These are phyloP conservation scores for Osmanthus fragrans DNA, from an alignment of 257 asterid species.

Conservation along the genomic window DNA sequence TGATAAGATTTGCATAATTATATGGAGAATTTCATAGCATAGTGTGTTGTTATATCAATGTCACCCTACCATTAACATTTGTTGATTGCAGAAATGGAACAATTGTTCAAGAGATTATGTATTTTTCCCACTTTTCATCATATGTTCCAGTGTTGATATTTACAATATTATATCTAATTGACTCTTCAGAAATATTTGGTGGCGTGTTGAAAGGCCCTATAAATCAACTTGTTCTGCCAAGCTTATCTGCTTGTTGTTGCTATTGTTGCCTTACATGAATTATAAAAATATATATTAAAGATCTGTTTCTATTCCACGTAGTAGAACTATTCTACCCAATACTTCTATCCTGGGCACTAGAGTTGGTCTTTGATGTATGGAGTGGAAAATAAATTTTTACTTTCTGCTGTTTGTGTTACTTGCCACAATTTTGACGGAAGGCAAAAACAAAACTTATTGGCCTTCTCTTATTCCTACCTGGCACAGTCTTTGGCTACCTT, in stretches of 20 bases:
- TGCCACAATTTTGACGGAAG: conserved; percentile 6
- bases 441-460: background rate
- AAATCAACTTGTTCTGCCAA: background rate
- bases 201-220: background rate
- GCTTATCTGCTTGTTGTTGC: background rate
- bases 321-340: background rate
- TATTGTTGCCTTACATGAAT: background rate
- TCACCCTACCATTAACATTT: background rate
- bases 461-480: conserved; percentile 3
- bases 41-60: background rate
- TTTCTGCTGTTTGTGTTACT: background rate
- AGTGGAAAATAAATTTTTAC: conserved; percentile 1
- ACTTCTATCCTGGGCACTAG: background rate
- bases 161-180: background rate
- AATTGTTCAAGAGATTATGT: background rate
- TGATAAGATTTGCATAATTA: background rate
- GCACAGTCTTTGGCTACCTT: conserved; percentile 11
- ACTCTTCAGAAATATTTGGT: background rate
- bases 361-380: conserved; percentile 1
- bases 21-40: background rate
- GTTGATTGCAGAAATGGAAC: background rate
- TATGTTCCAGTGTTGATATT: background rate
- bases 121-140: background rate
- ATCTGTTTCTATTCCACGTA: background rate
- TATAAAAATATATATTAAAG: background rate